Base-by-base conservation (phyloP, 1,284 basidiomycete genomes). In the Boletellus deceptivus region DNA sequence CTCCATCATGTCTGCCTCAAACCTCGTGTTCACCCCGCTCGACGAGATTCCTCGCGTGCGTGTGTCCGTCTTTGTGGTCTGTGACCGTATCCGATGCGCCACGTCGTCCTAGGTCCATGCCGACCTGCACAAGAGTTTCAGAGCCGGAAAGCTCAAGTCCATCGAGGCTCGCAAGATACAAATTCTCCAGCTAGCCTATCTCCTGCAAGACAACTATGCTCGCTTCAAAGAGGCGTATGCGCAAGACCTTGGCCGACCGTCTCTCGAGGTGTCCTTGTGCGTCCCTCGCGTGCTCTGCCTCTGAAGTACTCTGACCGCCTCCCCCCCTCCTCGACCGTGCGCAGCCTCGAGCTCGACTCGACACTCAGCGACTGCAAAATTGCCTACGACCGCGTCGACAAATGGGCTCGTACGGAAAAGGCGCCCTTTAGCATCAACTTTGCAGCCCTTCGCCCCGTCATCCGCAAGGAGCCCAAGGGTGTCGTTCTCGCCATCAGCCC, bases 381-480 rank as follows among this genome's bases (percentile, higher is more conserved):
- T 0, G 80, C 86, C 1, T 80, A 91, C 58, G 75, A 82, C 46
- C 79, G 82, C 46, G 77, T 95, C 39, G 82, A 82, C 27, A 82
- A 82, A 62, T 93, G 91, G 91, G 75, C 85, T 17, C 84, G 84
- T 63, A 76, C 87, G 6, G 84, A 91, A 55, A 76, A 71, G 39
- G 73, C 80, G 0, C 63, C 79, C 0, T 84, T 86, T 62, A 78
- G 74, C 20, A 13, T 84, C 39, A 80, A 75, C 53, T 83, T 71
- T 58, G 69, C 71, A 4, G 65, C 77, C 0, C 78, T 86, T 79
- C 74, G 74, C 8, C 89, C 86, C 0, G 74, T 77, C 25, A 75
- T 89, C 17, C 75, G 79, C 54, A 91, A 91, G 62, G 86, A 90
- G 63, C 77, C 89, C 40, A 91, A 91, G 67, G 90, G 90, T 1